Percentiles rank a stretch among this genome's conserved stretches.
phyloP scores from a whole-genome alignment of 495 filamentous ascomycete species.

The Penicillium turbatum region DNA sequence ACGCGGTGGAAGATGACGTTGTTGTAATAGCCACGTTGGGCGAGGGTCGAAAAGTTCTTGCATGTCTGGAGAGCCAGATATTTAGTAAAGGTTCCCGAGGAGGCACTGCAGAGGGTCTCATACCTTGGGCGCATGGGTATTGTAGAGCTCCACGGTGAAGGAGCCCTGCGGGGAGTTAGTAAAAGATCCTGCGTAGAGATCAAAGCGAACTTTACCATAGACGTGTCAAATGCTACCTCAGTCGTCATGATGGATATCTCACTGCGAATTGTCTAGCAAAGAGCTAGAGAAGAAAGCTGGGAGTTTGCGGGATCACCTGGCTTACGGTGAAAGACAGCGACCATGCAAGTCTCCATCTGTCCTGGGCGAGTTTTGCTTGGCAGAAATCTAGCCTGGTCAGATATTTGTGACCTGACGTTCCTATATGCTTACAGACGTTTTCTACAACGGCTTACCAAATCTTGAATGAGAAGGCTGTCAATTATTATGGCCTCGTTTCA shows the following conservation, averaged over 20 bases:
- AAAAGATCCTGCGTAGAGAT: neutral
- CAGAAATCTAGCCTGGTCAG: neutral
- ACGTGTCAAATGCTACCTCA: constrained; percentile 72
- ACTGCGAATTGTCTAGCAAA: constrained; percentile 2
- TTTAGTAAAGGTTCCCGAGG: constrained; percentile 9
- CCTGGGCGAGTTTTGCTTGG: neutral
- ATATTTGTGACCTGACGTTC: no score
- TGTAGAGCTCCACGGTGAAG: constrained; percentile 88
- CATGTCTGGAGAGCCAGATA: constrained; percentile 56
- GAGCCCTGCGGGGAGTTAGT: constrained; percentile 55
- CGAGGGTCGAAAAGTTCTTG: constrained; percentile 80
- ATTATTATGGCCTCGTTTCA: no score
- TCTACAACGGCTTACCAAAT: no score
- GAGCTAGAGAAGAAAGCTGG: neutral
- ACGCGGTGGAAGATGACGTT: constrained; percentile 84
- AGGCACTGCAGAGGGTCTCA: neutral
- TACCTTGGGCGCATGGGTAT: constrained; percentile 67
- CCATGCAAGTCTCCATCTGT: neutral
- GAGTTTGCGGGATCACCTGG: constrained; percentile 4
- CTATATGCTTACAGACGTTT: no score
- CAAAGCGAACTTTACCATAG: constrained; percentile 54
- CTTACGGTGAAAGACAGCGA: neutral
- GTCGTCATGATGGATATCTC: constrained; percentile 57
- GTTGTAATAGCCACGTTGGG: constrained; percentile 81
- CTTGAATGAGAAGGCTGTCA: no score